These are phyloP conservation scores for Microdochium paspali DNA, from an alignment of 2,329 filamentous ascomycete genomes.

Conservation along the genomic window DNA sequence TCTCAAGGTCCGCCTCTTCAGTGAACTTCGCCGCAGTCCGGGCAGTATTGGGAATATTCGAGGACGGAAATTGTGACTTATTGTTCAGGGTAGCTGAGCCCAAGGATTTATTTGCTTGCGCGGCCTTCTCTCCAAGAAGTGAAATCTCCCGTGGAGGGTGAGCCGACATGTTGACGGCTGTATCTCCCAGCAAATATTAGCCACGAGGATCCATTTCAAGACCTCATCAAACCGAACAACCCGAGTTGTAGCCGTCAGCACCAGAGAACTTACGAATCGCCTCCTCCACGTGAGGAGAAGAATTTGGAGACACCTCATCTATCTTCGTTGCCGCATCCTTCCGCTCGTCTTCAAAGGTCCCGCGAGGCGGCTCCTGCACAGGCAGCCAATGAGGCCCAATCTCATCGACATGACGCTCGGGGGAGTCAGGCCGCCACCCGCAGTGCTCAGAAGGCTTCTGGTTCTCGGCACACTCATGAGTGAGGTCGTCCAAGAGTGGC, in stretches of 20 bases:
- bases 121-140: too few relatives aligned
- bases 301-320: background rate
- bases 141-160: too few relatives aligned
- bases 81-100: too few relatives aligned
- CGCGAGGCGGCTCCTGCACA: background rate
- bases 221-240: background rate
- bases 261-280: background rate
- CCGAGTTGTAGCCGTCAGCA: background rate
- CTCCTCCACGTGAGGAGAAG: background rate
- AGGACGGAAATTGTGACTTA: too few relatives aligned
- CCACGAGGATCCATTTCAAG: too few relatives aligned
- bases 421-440: slow-evolving; percentile 14
- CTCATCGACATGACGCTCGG: slow-evolving; percentile 15
- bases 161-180: too few relatives aligned
- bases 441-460: slow-evolving; percentile 4
- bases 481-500: slow-evolving; percentile 15
- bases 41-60: too few relatives aligned
- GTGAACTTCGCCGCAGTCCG: too few relatives aligned
- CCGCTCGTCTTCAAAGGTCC: background rate
- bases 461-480: slow-evolving; percentile 3
- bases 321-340: background rate
- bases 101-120: too few relatives aligned
- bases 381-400: slow-evolving; percentile 7
- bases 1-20: too few relatives aligned
- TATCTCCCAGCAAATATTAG: too few relatives aligned